Percentiles rank a stretch among this genome's conserved stretches.
Evolutionary conservation across 257 asterid species (phyloP).

Genomic region (Rhazya stricta): DNA sequence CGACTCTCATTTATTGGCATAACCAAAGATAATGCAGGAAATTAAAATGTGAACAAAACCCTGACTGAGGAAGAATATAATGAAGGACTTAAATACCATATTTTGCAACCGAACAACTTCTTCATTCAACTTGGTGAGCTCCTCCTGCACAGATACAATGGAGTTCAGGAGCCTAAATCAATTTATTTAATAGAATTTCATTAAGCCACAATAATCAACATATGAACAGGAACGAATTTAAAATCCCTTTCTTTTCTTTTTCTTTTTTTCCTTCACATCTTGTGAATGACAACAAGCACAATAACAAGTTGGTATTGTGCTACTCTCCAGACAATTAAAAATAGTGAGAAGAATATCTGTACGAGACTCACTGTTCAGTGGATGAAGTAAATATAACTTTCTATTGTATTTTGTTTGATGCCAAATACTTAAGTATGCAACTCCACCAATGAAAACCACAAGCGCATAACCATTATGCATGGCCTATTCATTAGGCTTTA

Average conservation of each 20-base stretch:
- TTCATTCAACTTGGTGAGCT: conserved; percentile 57
- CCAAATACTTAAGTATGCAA: neutral
- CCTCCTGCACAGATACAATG: conserved; percentile 52
- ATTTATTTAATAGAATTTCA: neutral
- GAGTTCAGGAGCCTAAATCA: conserved; percentile 1
- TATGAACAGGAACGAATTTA: neutral
- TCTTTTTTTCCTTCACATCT: neutral
- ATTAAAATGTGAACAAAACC: neutral
- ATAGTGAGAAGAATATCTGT: neutral
- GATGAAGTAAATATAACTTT: neutral
- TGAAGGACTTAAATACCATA: conserved; percentile 37
- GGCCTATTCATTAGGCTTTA: neutral
- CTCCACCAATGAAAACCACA: neutral
- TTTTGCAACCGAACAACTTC: conserved; percentile 56
- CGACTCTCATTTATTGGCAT: neutral
- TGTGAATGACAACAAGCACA: neutral
- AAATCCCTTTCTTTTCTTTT: neutral
- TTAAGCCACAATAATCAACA: neutral
- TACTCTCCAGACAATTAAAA: neutral
- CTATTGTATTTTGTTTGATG: neutral
- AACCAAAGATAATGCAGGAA: neutral
- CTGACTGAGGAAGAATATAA: no score
- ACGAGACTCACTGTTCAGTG: neutral
- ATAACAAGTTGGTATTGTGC: neutral
- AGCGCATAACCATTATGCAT: neutral